phyloP scores from a whole-genome alignment of 257 asterid species.

The Lithospermum erythrorhizon region DNA sequence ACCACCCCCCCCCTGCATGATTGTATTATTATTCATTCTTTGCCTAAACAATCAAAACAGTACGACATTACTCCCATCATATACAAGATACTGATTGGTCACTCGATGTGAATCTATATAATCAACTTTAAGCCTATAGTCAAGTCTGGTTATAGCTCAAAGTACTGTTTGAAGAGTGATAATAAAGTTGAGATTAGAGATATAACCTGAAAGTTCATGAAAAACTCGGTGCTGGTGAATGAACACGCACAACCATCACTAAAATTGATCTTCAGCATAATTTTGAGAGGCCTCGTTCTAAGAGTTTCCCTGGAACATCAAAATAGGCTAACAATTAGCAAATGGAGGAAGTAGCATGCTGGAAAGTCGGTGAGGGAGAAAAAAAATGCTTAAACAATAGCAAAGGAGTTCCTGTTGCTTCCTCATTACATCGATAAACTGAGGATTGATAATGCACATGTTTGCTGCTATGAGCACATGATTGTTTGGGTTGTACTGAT shows the following conservation, averaged over 20 bases:
- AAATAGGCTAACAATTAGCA: neutral
- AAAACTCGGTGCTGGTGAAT: conserved; percentile 12
- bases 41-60: neutral
- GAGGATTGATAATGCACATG: too few species aligned
- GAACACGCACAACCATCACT: conserved; percentile 21
- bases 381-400: neutral
- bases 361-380: neutral
- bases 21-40: neutral
- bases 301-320: conserved; percentile 16
- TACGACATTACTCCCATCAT: neutral
- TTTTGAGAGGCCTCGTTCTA: conserved; percentile 14
- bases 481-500: too few species aligned
- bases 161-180: neutral
- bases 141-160: neutral
- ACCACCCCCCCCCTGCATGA: neutral
- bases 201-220: conserved; percentile 15
- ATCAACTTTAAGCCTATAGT: neutral
- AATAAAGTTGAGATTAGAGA: neutral
- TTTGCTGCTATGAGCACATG: too few species aligned
- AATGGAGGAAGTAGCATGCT: neutral
- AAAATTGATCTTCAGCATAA: conserved; percentile 19
- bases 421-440: neutral
- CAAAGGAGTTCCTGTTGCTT: neutral
- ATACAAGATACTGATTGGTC: neutral
- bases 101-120: too few species aligned